Conservation (phyloP, 2,329 filamentous ascomycete genomes). For the Aspergillus ustus region DNA sequence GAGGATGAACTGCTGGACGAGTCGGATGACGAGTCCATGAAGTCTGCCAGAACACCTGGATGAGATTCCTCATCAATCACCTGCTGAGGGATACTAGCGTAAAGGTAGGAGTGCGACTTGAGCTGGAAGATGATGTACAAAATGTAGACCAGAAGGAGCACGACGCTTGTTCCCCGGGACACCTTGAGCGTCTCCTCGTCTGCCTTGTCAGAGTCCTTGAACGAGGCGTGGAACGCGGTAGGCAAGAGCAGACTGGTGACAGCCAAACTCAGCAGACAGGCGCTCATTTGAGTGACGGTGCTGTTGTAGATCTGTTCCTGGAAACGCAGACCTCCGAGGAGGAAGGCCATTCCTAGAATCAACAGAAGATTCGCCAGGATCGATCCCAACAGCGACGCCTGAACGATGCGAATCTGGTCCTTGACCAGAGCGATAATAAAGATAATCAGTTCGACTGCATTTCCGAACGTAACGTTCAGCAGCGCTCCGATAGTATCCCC, state of each 20-base stretch:
- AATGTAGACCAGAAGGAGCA: conserved; percentile 78
- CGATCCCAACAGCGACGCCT: conserved; percentile 85
- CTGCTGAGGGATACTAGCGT: conserved; percentile 88
- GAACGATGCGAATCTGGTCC: conserved; percentile 87
- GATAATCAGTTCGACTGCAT: conserved; percentile 79
- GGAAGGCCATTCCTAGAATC: conserved; percentile 90
- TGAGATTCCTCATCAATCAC: conserved; percentile 91
- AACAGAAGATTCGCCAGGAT: conserved; percentile 87
- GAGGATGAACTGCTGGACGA: conserved; percentile 59
- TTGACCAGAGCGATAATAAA: conserved; percentile 78
- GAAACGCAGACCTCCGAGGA: conserved; percentile 82
- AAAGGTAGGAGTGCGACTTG: conserved; percentile 89
- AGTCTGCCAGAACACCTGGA: conserved; percentile 80
- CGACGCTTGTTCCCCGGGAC: conserved; percentile 86
- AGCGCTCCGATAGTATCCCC: conserved; percentile 74
- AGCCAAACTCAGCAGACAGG: conserved; percentile 85
- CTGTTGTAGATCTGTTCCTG: conserved; percentile 95
- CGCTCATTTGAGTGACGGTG: conserved; percentile 95
- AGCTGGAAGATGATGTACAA: conserved; percentile 89
- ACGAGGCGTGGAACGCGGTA: conserved; percentile 91
- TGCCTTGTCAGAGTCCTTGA: conserved; percentile 64
- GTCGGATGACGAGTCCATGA: conserved; percentile 66
- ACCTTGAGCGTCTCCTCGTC: conserved; percentile 78
- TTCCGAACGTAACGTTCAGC: conserved; percentile 78
- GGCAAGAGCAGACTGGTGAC: conserved; percentile 88